Conservation (phyloP, 148 eudicot species). For the Spergularia bocconei region DNA sequence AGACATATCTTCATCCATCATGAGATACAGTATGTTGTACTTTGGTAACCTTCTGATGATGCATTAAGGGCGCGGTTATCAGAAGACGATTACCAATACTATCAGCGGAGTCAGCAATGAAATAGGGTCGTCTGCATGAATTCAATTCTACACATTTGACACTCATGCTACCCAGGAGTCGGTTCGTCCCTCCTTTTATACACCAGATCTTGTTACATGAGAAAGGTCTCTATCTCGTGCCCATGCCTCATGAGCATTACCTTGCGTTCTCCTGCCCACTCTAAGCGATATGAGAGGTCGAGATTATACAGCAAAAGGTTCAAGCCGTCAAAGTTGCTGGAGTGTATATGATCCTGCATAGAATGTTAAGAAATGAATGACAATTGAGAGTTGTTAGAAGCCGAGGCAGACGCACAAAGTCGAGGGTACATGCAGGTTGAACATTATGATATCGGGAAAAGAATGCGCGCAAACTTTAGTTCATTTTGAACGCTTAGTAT, state of each 20-base stretch:
- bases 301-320: conserved; percentile 67
- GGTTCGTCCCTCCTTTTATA: background rate
- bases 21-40: too few relatives aligned
- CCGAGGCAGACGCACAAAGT: background rate
- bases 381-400: background rate
- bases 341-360: conserved; percentile 50
- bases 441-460: background rate
- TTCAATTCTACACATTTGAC: too few relatives aligned
- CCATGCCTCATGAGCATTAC: conserved; percentile 65
- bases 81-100: too few relatives aligned
- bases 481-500: background rate
- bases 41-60: too few relatives aligned
- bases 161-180: too few relatives aligned
- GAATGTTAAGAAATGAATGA: background rate
- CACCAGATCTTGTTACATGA: conserved; percentile 33
- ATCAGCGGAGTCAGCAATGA: too few relatives aligned
- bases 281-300: conserved; percentile 80
- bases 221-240: conserved; percentile 69
- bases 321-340: conserved; percentile 55
- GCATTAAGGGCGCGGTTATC: too few relatives aligned
- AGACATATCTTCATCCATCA: too few relatives aligned
- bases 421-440: too few relatives aligned
- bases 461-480: background rate
- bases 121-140: too few relatives aligned
- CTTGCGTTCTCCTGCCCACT: conserved; percentile 77